phyloP scores from a whole-genome alignment of 306 rosid species.

The Trifolium pratense region DNA sequence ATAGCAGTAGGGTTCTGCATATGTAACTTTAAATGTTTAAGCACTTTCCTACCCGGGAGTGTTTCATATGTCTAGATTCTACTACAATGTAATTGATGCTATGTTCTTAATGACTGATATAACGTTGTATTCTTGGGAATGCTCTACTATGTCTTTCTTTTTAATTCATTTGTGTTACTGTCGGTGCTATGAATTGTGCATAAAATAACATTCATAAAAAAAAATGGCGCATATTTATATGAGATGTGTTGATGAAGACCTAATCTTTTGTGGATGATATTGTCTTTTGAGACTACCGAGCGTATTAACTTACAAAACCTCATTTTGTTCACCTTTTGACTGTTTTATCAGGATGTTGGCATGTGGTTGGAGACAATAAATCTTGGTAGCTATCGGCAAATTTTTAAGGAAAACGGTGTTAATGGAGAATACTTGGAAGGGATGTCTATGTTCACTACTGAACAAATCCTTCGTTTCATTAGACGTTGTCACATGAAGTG shows the following conservation, averaged over 20 bases:
- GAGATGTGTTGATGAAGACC: too few species aligned
- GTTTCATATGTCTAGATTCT: slow-evolving; percentile 21
- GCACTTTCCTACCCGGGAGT: neutral
- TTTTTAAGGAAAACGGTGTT: slow-evolving; percentile 91
- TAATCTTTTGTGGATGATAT: too few species aligned
- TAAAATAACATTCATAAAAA: too few species aligned
- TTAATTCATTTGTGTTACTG: too few species aligned
- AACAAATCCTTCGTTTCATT: slow-evolving; percentile 96
- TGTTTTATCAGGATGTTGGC: slow-evolving; percentile 86
- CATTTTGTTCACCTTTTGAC: neutral
- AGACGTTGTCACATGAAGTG: slow-evolving; percentile 99
- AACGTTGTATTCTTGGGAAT: neutral
- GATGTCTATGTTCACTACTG: slow-evolving; percentile 99
- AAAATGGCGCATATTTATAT: too few species aligned
- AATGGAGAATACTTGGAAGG: slow-evolving; percentile 99
- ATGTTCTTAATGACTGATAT: neutral
- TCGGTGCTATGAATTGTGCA: too few species aligned
- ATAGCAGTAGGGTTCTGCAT: slow-evolving; percentile 23
- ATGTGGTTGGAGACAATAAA: slow-evolving; percentile 96
- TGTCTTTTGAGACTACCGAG: too few species aligned
- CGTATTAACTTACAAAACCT: too few species aligned
- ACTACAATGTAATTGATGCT: neutral
- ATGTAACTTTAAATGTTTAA: slow-evolving; percentile 3
- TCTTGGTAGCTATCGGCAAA: slow-evolving; percentile 89
- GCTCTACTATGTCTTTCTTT: too few species aligned